A percentile compares a stretch with the other conserved stretches of the same genome.
These are phyloP conservation scores for Cydonia oblonga DNA, from an alignment of 331 rosid species.

Conservation along the genomic window DNA sequence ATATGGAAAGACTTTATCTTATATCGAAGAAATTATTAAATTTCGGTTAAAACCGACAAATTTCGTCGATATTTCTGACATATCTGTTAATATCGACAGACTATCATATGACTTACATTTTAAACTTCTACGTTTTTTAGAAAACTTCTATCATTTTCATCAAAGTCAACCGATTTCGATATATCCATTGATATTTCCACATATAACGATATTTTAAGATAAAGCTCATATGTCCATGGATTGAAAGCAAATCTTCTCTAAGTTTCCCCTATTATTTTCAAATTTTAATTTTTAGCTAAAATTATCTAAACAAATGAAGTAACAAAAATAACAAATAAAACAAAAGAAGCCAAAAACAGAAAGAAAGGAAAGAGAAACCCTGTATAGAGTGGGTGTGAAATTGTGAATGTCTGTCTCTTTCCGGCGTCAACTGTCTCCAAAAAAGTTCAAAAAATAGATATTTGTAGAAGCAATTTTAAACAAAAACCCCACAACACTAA, in stretches of 20 bases:
- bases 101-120: too few species aligned
- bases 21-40: too few species aligned
- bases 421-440: neutral
- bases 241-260: neutral
- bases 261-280: neutral
- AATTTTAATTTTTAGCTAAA: neutral
- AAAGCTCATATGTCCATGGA: neutral
- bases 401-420: neutral
- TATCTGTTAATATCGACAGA: too few species aligned
- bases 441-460: constrained; percentile 1
- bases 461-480: neutral
- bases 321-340: neutral
- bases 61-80: too few species aligned
- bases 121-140: too few species aligned
- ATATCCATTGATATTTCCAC: too few species aligned
- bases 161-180: too few species aligned
- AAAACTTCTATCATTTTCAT: too few species aligned
- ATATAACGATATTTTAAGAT: too few species aligned
- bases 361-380: neutral
- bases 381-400: neutral
- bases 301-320: neutral
- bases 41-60: too few species aligned
- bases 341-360: neutral
- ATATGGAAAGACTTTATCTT: too few species aligned
- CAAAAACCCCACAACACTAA: neutral